Evolutionary conservation across 768 basidiomycete species (phyloP).

Genomic region (Multifurca ochricompacta): DNA sequence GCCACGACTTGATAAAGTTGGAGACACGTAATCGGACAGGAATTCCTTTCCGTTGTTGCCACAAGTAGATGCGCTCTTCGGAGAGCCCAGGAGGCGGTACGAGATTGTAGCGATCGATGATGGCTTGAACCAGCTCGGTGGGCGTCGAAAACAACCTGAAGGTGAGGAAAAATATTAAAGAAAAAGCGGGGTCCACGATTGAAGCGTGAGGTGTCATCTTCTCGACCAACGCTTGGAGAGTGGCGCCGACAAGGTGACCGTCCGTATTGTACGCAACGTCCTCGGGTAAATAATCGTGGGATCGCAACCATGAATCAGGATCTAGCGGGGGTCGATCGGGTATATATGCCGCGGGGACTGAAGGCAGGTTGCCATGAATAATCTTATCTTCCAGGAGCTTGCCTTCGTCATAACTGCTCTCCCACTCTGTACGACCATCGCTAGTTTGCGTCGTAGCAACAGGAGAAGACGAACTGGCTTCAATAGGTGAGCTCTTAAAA

Average conservation of each 20-base stretch:
- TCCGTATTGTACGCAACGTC: constrained; percentile 91
- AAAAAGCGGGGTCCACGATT: constrained; percentile 80
- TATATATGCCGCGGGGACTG: constrained; percentile 35
- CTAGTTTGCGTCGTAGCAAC: constrained; percentile 39
- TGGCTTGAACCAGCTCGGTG: constrained; percentile 59
- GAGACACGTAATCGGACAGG: constrained; percentile 88
- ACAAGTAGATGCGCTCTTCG: constrained; percentile 55
- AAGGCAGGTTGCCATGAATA: constrained; percentile 43
- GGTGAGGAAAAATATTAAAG: constrained; percentile 88
- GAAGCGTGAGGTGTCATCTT: constrained; percentile 95
- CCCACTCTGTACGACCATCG: constrained; percentile 53
- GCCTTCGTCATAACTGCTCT: constrained; percentile 36
- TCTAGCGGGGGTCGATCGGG: constrained; percentile 28
- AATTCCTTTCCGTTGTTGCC: constrained; percentile 82
- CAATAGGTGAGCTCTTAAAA: constrained; percentile 24
- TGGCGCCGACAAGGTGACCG: constrained; percentile 85
- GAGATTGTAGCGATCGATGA: constrained; percentile 81
- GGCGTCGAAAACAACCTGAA: constrained; percentile 89
- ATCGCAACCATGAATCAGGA: constrained; percentile 45
- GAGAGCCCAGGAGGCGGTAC: constrained; percentile 51
- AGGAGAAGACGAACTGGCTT: constrained; percentile 44
- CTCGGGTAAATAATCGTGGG: constrained; percentile 73
- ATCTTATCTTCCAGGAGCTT: constrained; percentile 46
- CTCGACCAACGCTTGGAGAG: constrained; percentile 83
- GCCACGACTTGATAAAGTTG: constrained; percentile 91